A percentile compares a stretch with the other conserved stretches of the same genome.
These are phyloP conservation scores for Gracilaria gracilis DNA, from an alignment of 23 red algal species.

Conservation along the genomic window DNA sequence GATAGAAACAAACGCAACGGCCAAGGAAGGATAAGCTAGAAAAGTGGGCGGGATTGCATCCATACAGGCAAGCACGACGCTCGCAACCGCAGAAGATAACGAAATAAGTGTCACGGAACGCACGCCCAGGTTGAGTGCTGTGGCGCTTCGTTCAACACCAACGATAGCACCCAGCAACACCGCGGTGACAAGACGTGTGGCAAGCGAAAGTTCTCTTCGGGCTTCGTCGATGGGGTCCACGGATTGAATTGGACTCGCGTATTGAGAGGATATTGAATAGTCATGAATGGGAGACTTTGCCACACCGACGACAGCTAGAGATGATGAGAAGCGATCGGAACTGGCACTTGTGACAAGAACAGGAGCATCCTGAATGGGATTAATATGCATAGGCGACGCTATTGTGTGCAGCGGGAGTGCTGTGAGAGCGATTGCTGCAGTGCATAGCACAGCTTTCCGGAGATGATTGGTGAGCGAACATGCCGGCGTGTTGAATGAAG, in stretches of 20 bases:
- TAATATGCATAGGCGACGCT: background rate
- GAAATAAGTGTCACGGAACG: slow-evolving; percentile 60
- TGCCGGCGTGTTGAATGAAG: background rate
- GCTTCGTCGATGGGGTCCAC: slow-evolving; percentile 29
- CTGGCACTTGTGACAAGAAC: background rate
- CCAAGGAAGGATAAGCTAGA: background rate
- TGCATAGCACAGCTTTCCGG: background rate
- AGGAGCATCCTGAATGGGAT: background rate
- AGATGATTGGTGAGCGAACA: background rate
- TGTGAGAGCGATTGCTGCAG: background rate
- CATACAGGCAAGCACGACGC: slow-evolving; percentile 13
- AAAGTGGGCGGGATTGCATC: background rate
- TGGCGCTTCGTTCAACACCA: slow-evolving; percentile 65
- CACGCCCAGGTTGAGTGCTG: slow-evolving; percentile 59
- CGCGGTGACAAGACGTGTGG: slow-evolving; percentile 58
- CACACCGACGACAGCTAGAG: slow-evolving; percentile 16
- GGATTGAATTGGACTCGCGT: background rate
- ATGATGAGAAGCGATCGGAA: background rate
- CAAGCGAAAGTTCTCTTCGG: slow-evolving; percentile 40
- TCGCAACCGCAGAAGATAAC: slow-evolving; percentile 15
- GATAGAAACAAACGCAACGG: background rate
- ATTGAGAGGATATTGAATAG: background rate
- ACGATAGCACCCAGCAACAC: slow-evolving; percentile 44
- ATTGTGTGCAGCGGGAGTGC: background rate
- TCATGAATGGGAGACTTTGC: slow-evolving; percentile 39